Evolutionary conservation across 345 rosid species (phyloP).

Genomic region (Eucalyptus curtisii): DNA sequence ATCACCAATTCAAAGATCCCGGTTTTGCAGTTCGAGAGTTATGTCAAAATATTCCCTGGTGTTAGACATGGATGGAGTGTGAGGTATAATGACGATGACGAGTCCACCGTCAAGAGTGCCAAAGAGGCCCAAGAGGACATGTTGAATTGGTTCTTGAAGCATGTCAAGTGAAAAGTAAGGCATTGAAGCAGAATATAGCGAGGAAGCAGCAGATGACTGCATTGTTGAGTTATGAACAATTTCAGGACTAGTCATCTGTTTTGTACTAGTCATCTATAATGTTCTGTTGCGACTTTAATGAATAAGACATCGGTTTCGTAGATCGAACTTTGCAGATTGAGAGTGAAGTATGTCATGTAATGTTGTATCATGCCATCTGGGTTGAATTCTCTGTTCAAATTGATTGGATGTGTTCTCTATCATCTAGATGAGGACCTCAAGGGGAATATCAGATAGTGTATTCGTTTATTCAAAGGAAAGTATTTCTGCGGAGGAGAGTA

Average conservation of each 20-base stretch:
- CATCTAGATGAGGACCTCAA: background rate
- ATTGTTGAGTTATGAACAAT: background rate
- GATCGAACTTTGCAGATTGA: background rate
- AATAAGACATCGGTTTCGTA: background rate
- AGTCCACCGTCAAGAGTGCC: background rate
- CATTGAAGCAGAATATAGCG: background rate
- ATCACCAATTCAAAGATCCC: background rate
- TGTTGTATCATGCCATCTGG: background rate
- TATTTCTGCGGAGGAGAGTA: background rate
- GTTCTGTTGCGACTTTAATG: background rate
- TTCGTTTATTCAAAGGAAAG: background rate
- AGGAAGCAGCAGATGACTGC: background rate
- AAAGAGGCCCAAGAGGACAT: background rate
- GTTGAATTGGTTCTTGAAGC: background rate
- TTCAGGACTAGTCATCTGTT: background rate
- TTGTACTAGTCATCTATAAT: background rate
- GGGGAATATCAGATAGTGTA: background rate
- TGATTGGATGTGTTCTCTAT: background rate
- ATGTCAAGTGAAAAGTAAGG: background rate
- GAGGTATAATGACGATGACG: slow-evolving; percentile 33
- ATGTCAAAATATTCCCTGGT: slow-evolving; percentile 41
- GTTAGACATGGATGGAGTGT: slow-evolving; percentile 62
- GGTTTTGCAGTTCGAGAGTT: slow-evolving; percentile 1
- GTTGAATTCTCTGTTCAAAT: background rate
- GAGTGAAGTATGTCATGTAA: background rate